A percentile compares a stretch with the other conserved stretches of the same genome.
phyloP scores from a whole-genome alignment of 495 filamentous ascomycete species.

The Trichocladium antarcticum region DNA sequence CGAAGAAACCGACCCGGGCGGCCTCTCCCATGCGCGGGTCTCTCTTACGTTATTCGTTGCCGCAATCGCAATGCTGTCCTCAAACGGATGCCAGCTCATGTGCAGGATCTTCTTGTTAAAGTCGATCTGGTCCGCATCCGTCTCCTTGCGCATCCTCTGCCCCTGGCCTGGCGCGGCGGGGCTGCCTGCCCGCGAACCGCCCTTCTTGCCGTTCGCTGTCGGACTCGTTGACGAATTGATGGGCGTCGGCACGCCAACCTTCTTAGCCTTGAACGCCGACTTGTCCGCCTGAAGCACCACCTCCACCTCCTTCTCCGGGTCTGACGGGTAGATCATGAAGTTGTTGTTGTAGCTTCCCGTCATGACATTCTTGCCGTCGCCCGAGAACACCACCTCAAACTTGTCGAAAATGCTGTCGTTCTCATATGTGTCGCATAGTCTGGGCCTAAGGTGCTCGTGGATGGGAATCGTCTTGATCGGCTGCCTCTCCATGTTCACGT shows the following conservation, averaged over 20 bases:
- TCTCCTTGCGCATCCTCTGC: constrained; percentile 95
- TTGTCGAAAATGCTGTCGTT: constrained; percentile 99
- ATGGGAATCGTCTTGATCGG: constrained; percentile 98
- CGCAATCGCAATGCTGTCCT: constrained; percentile 98
- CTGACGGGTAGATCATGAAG: constrained; percentile 99
- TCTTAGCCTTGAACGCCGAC: constrained; percentile 98
- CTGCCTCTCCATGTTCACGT: constrained; percentile 95
- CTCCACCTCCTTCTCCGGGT: constrained; percentile 90
- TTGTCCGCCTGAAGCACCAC: constrained; percentile 97
- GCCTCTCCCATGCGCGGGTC: not conserved
- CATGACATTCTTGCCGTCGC: constrained; percentile 98
- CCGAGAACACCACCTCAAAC: constrained; percentile 98
- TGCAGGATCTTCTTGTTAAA: constrained; percentile 99
- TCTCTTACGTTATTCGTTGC: constrained; percentile 89
- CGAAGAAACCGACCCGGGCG: not conserved
- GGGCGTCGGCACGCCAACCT: constrained; percentile 93
- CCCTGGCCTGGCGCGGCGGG: constrained; percentile 76
- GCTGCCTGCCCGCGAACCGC: constrained; percentile 74
- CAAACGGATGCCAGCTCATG: constrained; percentile 99
- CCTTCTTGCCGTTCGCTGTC: constrained; percentile 67
- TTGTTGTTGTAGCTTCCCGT: constrained; percentile 99
- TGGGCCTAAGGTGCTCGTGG: constrained; percentile 88
- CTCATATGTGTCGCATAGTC: constrained; percentile 96
- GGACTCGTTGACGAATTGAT: constrained; percentile 73
- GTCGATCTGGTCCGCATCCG: constrained; percentile 97